Conservation (phyloP, 345 rosid species). For the Salix viminalis region DNA sequence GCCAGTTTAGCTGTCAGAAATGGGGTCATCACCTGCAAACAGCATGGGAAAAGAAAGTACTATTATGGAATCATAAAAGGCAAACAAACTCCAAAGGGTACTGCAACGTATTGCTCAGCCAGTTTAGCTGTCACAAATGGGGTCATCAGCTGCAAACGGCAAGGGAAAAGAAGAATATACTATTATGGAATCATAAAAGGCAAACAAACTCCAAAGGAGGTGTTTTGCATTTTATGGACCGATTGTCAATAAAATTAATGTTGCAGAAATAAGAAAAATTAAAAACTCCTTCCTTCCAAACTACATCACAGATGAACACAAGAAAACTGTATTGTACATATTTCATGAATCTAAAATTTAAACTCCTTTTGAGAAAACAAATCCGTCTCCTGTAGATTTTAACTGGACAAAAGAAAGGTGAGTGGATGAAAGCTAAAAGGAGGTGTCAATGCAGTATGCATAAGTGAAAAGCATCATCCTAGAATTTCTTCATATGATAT, state of each 20-base stretch:
- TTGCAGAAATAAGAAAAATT: neutral
- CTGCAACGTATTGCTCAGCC: slow-evolving; percentile 78
- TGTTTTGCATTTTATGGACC: neutral
- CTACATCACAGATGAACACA: neutral
- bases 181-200: neutral
- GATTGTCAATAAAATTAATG: neutral
- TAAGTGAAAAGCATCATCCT: neutral
- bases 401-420: neutral
- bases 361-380: too few species aligned
- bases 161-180: neutral
- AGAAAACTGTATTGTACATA: neutral
- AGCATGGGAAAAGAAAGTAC: slow-evolving; percentile 1
- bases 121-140: slow-evolving; percentile 82
- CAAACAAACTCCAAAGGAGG: neutral
- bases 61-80: neutral
- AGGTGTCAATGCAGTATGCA: neutral
- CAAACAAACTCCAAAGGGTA: slow-evolving; percentile 18
- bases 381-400: neutral
- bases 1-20: slow-evolving; percentile 81
- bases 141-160: slow-evolving; percentile 65
- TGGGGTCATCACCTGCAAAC: slow-evolving; percentile 79
- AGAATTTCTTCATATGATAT: neutral
- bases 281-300: neutral
- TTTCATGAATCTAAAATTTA: neutral
- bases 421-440: neutral